A percentile compares a stretch with the other conserved stretches of the same genome.
These are phyloP conservation scores for Radiomyces spectabilis DNA, from an alignment of 192 early-diverging fungal species.

Conservation along the genomic window DNA sequence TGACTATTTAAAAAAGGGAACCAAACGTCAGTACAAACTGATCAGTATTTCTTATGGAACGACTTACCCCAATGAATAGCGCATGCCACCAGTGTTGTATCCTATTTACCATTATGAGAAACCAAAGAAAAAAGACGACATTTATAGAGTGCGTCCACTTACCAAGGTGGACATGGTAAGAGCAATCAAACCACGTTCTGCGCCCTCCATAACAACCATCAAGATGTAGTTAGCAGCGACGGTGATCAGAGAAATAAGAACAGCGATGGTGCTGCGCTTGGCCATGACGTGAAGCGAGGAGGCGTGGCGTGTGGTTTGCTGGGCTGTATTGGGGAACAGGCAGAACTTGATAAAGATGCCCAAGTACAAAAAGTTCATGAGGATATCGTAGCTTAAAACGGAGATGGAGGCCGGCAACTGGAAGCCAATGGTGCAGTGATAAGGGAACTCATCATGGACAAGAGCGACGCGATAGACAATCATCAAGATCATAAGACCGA, in stretches of 20 bases:
- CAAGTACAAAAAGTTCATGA: constrained; percentile 3
- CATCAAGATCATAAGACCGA: constrained; percentile 19
- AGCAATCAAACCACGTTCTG: constrained; percentile 31
- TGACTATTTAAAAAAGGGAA: neutral
- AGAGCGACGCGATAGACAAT: constrained; percentile 16
- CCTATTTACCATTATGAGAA: too few relatives aligned
- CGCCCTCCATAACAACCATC: constrained; percentile 26
- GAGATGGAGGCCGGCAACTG: constrained; percentile 6
- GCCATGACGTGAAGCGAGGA: constrained; percentile 18
- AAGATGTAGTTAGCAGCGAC: constrained; percentile 28
- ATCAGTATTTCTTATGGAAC: neutral
- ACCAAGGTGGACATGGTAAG: constrained; percentile 32
- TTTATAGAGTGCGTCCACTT: neutral
- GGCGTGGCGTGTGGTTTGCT: constrained; percentile 17
- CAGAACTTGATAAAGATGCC: constrained; percentile 9
- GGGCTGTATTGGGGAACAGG: constrained; percentile 9
- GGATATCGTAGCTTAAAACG: constrained; percentile 11
- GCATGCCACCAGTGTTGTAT: constrained; percentile 1
- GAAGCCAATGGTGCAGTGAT: constrained; percentile 13
- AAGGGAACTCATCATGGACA: constrained; percentile 14
- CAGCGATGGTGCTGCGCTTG: constrained; percentile 29
- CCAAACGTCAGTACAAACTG: too few relatives aligned
- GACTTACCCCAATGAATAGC: constrained; percentile 14
- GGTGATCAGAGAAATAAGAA: constrained; percentile 25
- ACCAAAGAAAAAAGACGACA: neutral